Base-by-base conservation (phyloP, 345 rosid genomes). In the Adansonia digitata region DNA sequence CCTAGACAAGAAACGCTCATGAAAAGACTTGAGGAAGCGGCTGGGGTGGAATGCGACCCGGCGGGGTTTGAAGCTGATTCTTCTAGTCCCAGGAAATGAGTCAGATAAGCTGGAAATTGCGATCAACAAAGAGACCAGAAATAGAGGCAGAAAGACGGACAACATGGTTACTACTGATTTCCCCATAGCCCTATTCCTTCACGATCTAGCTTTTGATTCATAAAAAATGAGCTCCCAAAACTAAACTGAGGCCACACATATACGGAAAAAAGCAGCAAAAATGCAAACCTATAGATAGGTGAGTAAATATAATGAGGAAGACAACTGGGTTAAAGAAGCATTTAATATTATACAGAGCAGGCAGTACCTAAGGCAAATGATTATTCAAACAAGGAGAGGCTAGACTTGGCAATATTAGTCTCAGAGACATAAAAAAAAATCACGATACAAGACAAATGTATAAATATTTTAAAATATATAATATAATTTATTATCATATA, bases 81-180 rank as follows among this genome's bases (percentile, higher is more conserved):
- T 9, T 52, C 3, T 43, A 5, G 24, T 52, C 7, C 20, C 55
- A 6, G 72, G 56, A 68, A 27, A 14, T 46, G 61, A 51, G 20
- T 7, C 73, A 34, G 73, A 46, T 15, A 31, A 69, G n/a, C 11
- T 35, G 20, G 62, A 34, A 35, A 12, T 43, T 70, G 31, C 51
- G 34, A 49, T 34, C n/a, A 71, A 71, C 31, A 52, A 52, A 71
- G 57, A 35, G 18, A 71, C 18, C 74, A 71, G 20, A 26, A 51
- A 70, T 61, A 70, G 12, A 53, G 13, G 62, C n/a, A 52, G 37
- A 26, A 34, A 9, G 27, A 70, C 22, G 18, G 15, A 35, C 31
- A 20, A 71, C n/a, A 53, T 71, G 34, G 48, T 24, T 20, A 24
- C 35, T 10, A 20, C 48, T 35, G 74, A 20, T 71, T 74, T 60